Conservation (phyloP, 2,329 filamentous ascomycete genomes). For the Thelonectria blattea region DNA sequence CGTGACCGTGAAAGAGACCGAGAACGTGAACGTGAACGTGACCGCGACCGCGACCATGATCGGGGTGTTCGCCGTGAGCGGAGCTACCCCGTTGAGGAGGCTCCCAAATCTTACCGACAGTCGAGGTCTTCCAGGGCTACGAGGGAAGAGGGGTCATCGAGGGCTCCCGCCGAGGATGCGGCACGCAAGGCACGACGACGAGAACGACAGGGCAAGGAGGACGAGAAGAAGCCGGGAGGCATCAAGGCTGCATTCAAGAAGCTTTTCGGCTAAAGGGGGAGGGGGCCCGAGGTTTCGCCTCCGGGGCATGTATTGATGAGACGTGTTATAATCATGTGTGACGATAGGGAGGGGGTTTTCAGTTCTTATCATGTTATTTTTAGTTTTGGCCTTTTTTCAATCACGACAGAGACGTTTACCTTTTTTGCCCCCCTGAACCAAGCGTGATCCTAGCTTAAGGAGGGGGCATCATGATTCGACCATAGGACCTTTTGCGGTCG, state of each 20-base stretch:
- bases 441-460: background rate
- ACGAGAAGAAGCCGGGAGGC: conserved; percentile 40
- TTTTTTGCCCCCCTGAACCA: conserved; percentile 4
- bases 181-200: conserved; percentile 44
- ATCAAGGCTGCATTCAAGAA: conserved; percentile 42
- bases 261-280: conserved; percentile 34
- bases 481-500: background rate
- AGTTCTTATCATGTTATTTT: conserved; percentile 20
- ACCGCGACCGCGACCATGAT: conserved; percentile 1
- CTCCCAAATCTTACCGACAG: conserved; percentile 14
- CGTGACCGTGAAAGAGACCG: conserved; percentile 13
- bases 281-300: conserved; percentile 21
- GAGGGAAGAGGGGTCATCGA: conserved; percentile 34
- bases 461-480: background rate
- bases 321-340: conserved; percentile 32
- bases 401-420: conserved; percentile 24
- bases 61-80: conserved; percentile 3
- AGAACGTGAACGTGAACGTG: conserved; percentile 7
- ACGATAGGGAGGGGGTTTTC: conserved; percentile 29
- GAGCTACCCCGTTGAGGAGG: conserved; percentile 15
- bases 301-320: conserved; percentile 32
- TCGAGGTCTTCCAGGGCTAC: conserved; percentile 29
- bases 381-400: background rate
- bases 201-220: conserved; percentile 41
- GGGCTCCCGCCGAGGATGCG: conserved; percentile 39